Conservation (phyloP, 768 basidiomycete species). For the Panaeolus papilionaceus region DNA sequence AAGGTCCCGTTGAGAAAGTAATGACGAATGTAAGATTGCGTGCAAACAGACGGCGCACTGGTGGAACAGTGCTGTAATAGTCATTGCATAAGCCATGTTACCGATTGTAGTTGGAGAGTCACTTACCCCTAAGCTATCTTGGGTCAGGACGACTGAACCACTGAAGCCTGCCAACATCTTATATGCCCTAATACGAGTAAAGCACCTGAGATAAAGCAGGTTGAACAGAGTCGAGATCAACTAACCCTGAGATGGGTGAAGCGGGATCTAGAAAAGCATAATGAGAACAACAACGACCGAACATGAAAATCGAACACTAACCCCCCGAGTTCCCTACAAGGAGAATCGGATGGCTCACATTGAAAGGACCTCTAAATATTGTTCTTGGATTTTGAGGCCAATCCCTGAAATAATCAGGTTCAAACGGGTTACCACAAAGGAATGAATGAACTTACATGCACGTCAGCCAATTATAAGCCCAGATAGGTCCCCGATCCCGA, state of each 20-base stretch:
- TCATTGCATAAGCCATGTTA: neutral
- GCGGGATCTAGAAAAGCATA: constrained; percentile 33
- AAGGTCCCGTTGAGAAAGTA: constrained; percentile 48
- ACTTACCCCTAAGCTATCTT: constrained; percentile 48
- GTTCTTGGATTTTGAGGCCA: neutral
- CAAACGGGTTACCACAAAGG: neutral
- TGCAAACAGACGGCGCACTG: constrained; percentile 39
- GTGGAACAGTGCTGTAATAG: constrained; percentile 39
- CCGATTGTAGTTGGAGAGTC: neutral
- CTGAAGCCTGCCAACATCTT: constrained; percentile 44
- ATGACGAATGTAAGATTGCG: constrained; percentile 35
- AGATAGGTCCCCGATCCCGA: constrained; percentile 20
- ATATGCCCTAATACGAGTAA: constrained; percentile 37
- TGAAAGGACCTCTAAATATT: constrained; percentile 36
- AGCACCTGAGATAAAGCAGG: neutral
- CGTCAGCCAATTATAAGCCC: neutral
- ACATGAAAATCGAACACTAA: constrained; percentile 17
- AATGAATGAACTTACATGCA: neutral
- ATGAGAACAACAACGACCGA: neutral
- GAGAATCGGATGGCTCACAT: constrained; percentile 43
- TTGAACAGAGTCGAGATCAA: neutral
- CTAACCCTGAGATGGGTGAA: constrained; percentile 36
- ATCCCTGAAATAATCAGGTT: neutral
- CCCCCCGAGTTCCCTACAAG: constrained; percentile 49
- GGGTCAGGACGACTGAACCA: constrained; percentile 46